These are phyloP conservation scores for Penstemon eatonii DNA, from an alignment of 257 asterid genomes.

Conservation along the genomic window DNA sequence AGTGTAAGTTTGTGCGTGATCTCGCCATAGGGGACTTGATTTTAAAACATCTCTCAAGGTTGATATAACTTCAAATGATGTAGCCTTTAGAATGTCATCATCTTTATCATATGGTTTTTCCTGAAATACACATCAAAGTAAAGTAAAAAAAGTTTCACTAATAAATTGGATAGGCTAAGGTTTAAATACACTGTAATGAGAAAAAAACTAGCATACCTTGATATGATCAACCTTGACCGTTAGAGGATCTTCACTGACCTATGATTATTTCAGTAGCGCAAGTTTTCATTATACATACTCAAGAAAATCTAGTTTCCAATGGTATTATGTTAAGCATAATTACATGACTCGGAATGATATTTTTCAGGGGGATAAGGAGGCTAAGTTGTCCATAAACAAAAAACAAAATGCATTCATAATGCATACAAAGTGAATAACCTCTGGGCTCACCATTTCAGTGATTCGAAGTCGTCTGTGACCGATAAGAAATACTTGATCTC, in stretches of 20 bases:
- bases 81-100: conserved; percentile 88
- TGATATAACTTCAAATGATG: conserved; percentile 92
- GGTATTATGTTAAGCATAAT: conserved; percentile 8
- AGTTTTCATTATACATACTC: conserved; percentile 17
- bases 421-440: neutral
- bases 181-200: conserved; percentile 16
- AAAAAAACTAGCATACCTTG: conserved; percentile 52
- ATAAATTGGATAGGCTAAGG: conserved; percentile 21
- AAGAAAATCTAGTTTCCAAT: conserved; percentile 3
- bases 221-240: conserved; percentile 95
- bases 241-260: conserved; percentile 97
- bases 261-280: conserved; percentile 28
- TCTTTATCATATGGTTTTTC: conserved; percentile 82
- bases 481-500: conserved; percentile 87
- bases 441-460: conserved; percentile 79
- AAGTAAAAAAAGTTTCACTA: conserved; percentile 14
- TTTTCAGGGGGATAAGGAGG: neutral
- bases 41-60: conserved; percentile 89
- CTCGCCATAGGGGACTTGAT: conserved; percentile 93
- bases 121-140: conserved; percentile 47
- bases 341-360: conserved; percentile 7
- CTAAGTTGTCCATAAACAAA: neutral
- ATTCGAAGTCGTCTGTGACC: conserved; percentile 95
- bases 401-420: neutral
- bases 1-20: conserved; percentile 94